phyloP scores from a whole-genome alignment of 345 rosid species.

The Turritis glabra region DNA sequence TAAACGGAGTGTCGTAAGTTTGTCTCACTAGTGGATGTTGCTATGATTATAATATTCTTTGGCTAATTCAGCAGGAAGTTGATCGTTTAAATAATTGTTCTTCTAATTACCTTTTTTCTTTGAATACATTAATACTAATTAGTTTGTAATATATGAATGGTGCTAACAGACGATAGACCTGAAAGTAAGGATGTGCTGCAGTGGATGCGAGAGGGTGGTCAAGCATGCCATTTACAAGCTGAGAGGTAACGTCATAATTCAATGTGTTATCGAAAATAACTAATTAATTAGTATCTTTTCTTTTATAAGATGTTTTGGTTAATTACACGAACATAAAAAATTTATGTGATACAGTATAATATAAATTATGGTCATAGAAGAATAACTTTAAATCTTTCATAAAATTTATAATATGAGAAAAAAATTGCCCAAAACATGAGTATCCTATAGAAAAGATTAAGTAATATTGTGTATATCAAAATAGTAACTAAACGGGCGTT shows the following conservation, averaged over 20 bases:
- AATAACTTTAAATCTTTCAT: neutral
- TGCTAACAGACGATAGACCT: slow-evolving; percentile 77
- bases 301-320: neutral
- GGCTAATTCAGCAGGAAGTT: slow-evolving; percentile 12
- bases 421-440: neutral
- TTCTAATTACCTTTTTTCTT: neutral
- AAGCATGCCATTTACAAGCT: slow-evolving; percentile 84
- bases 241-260: slow-evolving; percentile 51
- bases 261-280: neutral
- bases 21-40: slow-evolving; percentile 41
- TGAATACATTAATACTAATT: neutral
- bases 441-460: neutral
- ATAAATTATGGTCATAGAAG: neutral
- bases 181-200: slow-evolving; percentile 95
- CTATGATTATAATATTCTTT: slow-evolving; percentile 14
- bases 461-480: neutral
- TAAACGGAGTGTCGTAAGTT: slow-evolving; percentile 31
- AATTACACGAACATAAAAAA: neutral
- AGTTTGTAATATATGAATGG: slow-evolving; percentile 10
- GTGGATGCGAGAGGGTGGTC: slow-evolving; percentile 90
- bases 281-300: neutral
- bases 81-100: neutral
- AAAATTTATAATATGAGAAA: neutral
- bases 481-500: neutral
- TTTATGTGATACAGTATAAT: neutral